Conservation (phyloP, 2,329 filamentous ascomycete species). For the Thelonectria olida region DNA sequence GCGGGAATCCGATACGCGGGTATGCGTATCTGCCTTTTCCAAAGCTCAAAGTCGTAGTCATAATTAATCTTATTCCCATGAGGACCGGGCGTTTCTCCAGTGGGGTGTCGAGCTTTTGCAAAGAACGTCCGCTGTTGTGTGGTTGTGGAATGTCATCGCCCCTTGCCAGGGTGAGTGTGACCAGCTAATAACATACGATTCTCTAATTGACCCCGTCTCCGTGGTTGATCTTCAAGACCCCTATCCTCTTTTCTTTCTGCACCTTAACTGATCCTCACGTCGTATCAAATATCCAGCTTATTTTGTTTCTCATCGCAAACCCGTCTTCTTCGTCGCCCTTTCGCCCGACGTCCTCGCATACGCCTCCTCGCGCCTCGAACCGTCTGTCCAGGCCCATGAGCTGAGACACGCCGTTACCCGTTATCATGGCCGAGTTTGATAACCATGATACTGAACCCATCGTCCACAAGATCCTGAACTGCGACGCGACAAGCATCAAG, state of each 20-base stretch:
- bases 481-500: conserved; percentile 1
- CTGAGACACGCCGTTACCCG: neutral
- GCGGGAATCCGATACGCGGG: too few species aligned
- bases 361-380: neutral
- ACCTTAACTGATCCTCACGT: neutral
- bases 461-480: conserved; percentile 2
- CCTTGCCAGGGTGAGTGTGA: neutral
- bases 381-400: neutral
- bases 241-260: too few species aligned
- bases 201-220: neutral
- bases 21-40: too few species aligned
- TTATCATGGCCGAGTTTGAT: conserved; percentile 12
- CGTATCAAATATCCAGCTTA: too few species aligned
- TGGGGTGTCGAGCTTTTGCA: too few species aligned
- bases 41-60: too few species aligned
- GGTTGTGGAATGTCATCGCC: neutral
- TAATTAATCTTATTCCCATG: too few species aligned
- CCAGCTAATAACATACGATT: neutral
- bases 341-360: neutral
- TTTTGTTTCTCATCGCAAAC: neutral
- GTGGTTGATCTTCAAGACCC: neutral
- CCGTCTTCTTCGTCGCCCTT: neutral
- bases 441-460: conserved; percentile 1
- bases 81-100: too few species aligned
- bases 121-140: too few species aligned